These are phyloP conservation scores for Aureobasidium leucospermi DNA, from an alignment of 2,329 filamentous ascomycete genomes.

Conservation along the genomic window DNA sequence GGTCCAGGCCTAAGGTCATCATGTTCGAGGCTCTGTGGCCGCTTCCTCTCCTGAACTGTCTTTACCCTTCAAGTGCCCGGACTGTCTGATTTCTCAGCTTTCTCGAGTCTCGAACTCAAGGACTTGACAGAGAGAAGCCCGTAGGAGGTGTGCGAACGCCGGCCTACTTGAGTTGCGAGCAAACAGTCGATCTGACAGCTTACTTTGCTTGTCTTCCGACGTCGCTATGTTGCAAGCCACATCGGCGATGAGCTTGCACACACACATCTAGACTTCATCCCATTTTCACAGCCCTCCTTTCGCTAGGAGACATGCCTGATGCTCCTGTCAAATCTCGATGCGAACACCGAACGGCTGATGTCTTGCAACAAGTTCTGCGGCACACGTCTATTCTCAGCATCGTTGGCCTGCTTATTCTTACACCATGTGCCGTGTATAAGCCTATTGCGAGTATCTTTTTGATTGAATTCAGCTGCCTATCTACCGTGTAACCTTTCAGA, in stretches of 20 bases:
- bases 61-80: background rate
- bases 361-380: background rate
- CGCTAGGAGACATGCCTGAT: background rate
- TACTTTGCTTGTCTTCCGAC: background rate
- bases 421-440: background rate
- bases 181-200: background rate
- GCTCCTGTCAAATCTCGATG: background rate
- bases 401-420: too few species aligned
- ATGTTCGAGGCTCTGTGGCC: background rate
- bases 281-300: background rate
- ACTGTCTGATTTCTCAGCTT: background rate
- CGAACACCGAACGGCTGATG: background rate
- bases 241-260: background rate
- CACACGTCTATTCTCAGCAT: background rate
- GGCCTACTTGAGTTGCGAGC: background rate
- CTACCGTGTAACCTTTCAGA: background rate
- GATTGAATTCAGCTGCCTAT: background rate
- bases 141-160: background rate
- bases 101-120: background rate
- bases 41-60: background rate
- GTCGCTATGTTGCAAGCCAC: background rate
- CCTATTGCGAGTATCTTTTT: background rate
- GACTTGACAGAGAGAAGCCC: background rate
- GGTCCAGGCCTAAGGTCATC: background rate
- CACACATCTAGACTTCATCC: background rate